phyloP scores from a whole-genome alignment of 495 filamentous ascomycete species.

The Elasticomyces elasticus region DNA sequence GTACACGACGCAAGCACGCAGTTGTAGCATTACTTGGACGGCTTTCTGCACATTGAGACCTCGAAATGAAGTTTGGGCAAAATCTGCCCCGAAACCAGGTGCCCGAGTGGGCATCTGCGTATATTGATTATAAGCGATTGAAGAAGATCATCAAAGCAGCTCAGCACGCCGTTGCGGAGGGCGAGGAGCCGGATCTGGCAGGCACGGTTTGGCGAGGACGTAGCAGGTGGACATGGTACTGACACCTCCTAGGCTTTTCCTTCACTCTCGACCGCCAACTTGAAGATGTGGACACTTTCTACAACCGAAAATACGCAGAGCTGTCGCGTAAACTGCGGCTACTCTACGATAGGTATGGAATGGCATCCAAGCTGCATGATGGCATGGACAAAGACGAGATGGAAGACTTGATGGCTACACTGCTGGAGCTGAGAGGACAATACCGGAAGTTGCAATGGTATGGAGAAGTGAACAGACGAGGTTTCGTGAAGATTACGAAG shows the following conservation, averaged over 20 bases:
- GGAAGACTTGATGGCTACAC: constrained; percentile 77
- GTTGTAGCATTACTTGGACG: neutral
- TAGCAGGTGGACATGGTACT: neutral
- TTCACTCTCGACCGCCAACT: constrained; percentile 91
- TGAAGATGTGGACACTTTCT: constrained; percentile 88
- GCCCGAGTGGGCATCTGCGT: constrained; percentile 75
- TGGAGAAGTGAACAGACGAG: constrained; percentile 87
- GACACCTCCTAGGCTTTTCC: constrained; percentile 65
- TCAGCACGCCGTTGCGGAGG: constrained; percentile 49
- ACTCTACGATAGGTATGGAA: constrained; percentile 74
- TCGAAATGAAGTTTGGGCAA: constrained; percentile 31
- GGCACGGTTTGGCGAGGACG: constrained; percentile 19
- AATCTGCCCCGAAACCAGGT: constrained; percentile 88
- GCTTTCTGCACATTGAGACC: neutral
- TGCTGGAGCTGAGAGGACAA: constrained; percentile 77
- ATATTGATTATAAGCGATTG: constrained; percentile 92
- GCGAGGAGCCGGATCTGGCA: constrained; percentile 70
- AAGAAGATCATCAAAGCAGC: constrained; percentile 88
- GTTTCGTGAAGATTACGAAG: constrained; percentile 96
- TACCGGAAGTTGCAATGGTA: constrained; percentile 93
- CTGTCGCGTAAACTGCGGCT: constrained; percentile 70
- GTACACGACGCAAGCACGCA: neutral
- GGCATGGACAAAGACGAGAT: constrained; percentile 61
- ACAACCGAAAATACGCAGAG: constrained; percentile 87
- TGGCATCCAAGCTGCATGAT: constrained; percentile 40